Evolutionary conservation across 768 basidiomycete species (phyloP), one percentile per base, ranked within the genome.

Genomic region (Leccinum imitatum): DNA sequence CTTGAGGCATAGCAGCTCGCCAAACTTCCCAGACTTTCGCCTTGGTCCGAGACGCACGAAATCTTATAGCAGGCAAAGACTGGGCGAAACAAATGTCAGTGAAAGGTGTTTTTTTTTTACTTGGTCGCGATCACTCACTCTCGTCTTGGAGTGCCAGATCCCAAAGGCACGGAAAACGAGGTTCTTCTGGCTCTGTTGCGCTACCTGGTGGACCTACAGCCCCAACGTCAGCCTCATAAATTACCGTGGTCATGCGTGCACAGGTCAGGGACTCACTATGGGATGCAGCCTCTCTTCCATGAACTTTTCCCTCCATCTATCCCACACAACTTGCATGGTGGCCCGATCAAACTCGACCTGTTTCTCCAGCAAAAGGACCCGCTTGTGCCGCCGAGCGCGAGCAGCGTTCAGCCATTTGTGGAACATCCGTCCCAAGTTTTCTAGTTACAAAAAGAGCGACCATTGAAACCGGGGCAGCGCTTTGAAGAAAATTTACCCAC

Each of bases 31-130:
- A 91, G 59, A 79, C 81, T 63, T 81, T 85, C 7, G 73, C 72
- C 72, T 89, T 91, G 37, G 80, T 69, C 61, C 82, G 79, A 19
- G 76, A 81, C 1, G 87, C 84, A 71, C 87, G 80, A 71, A 93
- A 91, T 30, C 84, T 84, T 59, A 95, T 84, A 9, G 92, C 93
- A 23, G 91, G 91, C 10, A 91, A 76, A 15, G 88, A 85, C 90
- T 93, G 63, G 35, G 55, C 19, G n/a, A 37, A 39, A 62, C 41
- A 30, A 4, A 47, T 53, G 52, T 68, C 37, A 69, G 57, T 55
- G 50, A 53, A 39, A 47, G 47, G 46, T 44, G n/a, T 11, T 8
- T 25, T 56, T 56, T 31, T 31, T 56, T 35, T 7, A 50, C 30
- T 33, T 56, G 50, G 44, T 33, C 4, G 25, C 30, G 14, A 54